phyloP scores from a whole-genome alignment of 192 early-diverging fungal genomes.

The Pecoramyces ruminantium region DNA sequence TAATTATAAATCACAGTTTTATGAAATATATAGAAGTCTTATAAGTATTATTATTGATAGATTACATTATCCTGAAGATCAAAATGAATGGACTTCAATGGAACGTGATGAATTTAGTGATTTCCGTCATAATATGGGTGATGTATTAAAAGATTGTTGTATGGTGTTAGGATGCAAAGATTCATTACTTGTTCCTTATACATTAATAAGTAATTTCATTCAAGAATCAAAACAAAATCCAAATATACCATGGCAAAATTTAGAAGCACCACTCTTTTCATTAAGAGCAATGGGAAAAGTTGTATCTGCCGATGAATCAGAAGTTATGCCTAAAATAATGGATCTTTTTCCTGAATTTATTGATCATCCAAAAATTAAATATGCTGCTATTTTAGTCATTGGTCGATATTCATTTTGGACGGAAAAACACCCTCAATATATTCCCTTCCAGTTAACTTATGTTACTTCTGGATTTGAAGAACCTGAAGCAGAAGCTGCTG shows the following conservation, averaged over 20 bases:
- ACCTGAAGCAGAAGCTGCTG: slow-evolving; percentile 51
- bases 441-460: slow-evolving; percentile 82
- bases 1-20: slow-evolving; percentile 14
- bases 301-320: slow-evolving; percentile 48
- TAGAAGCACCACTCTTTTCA: slow-evolving; percentile 89
- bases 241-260: slow-evolving; percentile 64
- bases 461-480: slow-evolving; percentile 74
- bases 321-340: slow-evolving; percentile 82
- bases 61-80: slow-evolving; percentile 68
- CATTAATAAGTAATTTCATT: slow-evolving; percentile 22
- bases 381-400: slow-evolving; percentile 91
- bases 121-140: slow-evolving; percentile 90
- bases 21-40: slow-evolving; percentile 35
- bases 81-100: slow-evolving; percentile 47
- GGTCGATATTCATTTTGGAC: slow-evolving; percentile 94
- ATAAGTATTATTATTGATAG: slow-evolving; percentile 75
- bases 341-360: slow-evolving; percentile 69
- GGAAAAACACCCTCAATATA: slow-evolving; percentile 60
- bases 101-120: slow-evolving; percentile 94
- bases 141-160: slow-evolving; percentile 90
- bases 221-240: slow-evolving; percentile 10
- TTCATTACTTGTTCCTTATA: slow-evolving; percentile 50
- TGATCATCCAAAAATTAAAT: slow-evolving; percentile 80
- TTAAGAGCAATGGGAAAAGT: slow-evolving; percentile 83
- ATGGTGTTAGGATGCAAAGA: slow-evolving; percentile 57